A percentile compares a stretch with the other conserved stretches of the same genome.
Evolutionary conservation across 208 protist species (phyloP).

Genomic region (Strigomonas culicis): DNA sequence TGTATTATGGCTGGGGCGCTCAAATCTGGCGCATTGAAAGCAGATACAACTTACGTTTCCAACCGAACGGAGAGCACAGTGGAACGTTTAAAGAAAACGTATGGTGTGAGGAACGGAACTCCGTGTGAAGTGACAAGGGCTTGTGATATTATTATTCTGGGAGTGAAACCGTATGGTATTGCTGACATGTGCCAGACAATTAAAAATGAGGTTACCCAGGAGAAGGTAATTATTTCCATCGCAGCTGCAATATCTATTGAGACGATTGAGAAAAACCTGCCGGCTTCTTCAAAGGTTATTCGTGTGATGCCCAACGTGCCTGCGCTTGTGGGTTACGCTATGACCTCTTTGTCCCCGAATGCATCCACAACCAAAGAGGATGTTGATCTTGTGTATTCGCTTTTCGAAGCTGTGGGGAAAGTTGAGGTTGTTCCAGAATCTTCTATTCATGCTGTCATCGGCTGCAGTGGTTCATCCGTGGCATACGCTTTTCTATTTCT

Average conservation of each 20-base stretch:
- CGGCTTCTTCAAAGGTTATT: conserved; percentile 51
- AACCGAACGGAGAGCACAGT: conserved; percentile 51
- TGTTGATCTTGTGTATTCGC: conserved; percentile 21
- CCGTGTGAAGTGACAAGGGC: conserved; percentile 52
- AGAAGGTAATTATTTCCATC: conserved; percentile 90
- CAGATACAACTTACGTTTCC: conserved; percentile 63
- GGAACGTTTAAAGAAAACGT: conserved; percentile 36
- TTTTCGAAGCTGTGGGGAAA: conserved; percentile 80
- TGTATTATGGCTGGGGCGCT: conserved; percentile 85
- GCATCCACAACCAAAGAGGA: conserved; percentile 40
- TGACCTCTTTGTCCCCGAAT: conserved; percentile 65
- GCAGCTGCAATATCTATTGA: conserved; percentile 86
- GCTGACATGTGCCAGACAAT: conserved; percentile 58
- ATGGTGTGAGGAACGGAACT: conserved; percentile 37
- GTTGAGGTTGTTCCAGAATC: conserved; percentile 57
- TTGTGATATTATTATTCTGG: conserved; percentile 86
- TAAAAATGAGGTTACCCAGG: conserved; percentile 17
- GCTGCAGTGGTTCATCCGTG: conserved; percentile 91
- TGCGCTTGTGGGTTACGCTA: conserved; percentile 63
- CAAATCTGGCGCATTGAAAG: conserved; percentile 15
- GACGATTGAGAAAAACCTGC: conserved; percentile 65
- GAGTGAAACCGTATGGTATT: conserved; percentile 92
- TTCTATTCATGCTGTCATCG: conserved; percentile 93
- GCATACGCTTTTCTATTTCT: conserved; percentile 96
- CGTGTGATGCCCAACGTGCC: conserved; percentile 97